Conservation (phyloP, 2,329 filamentous ascomycete genomes). For the Juglanconis juglandina region DNA sequence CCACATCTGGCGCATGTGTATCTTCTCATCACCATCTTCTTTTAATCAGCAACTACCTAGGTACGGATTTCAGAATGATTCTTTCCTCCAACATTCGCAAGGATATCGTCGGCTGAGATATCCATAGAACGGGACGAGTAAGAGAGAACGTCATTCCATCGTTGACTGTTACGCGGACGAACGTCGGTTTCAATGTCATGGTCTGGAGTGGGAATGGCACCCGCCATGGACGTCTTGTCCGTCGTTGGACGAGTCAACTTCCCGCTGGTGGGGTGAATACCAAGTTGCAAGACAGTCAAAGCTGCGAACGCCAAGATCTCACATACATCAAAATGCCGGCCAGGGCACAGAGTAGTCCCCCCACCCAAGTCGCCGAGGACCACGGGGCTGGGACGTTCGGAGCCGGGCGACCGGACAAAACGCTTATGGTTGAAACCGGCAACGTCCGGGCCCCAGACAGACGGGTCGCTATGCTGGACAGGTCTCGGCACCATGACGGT, state of each 20-base stretch:
- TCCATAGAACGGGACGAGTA: neutral
- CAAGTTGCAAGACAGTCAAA: constrained; percentile 17
- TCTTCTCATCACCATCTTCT: no score
- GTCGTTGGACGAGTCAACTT: neutral
- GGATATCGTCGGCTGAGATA: neutral
- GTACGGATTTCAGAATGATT: neutral
- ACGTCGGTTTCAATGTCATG: neutral
- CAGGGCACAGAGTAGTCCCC: constrained; percentile 16
- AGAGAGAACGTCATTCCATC: neutral
- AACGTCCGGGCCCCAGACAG: constrained; percentile 14
- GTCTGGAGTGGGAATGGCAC: neutral
- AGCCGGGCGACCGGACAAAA: neutral
- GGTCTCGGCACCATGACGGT: constrained; percentile 20
- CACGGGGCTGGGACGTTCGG: neutral
- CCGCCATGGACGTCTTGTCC: neutral
- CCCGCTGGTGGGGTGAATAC: constrained; percentile 1
- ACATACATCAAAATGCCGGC: constrained; percentile 20
- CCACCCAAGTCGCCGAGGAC: neutral
- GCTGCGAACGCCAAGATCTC: constrained; percentile 21
- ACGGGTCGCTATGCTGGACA: constrained; percentile 20
- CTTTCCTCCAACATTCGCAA: neutral
- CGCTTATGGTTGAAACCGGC: neutral
- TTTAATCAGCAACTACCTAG: no score
- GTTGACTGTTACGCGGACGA: neutral
- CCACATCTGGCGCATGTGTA: no score